These are phyloP conservation scores for Clonostachys solani DNA, from an alignment of 2,329 filamentous ascomycete genomes.

Conservation along the genomic window DNA sequence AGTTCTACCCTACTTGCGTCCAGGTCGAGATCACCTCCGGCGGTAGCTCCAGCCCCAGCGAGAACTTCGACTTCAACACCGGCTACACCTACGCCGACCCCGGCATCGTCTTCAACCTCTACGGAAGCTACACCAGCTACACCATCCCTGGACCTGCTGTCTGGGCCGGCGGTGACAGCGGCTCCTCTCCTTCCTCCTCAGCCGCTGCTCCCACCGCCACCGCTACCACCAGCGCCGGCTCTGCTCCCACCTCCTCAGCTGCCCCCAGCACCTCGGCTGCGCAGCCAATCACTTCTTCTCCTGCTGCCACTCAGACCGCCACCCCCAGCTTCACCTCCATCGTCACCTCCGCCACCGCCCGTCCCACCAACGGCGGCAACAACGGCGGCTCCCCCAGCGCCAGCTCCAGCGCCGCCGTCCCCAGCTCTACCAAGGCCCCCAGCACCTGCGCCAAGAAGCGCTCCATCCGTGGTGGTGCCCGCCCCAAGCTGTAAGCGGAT, in stretches of 20 bases:
- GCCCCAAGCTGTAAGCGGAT: too few species aligned
- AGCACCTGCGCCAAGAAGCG: too few species aligned
- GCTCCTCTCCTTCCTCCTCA: neutral
- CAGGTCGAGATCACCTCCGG: conserved; percentile 37
- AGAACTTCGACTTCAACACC: conserved; percentile 22
- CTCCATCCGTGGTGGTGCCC: too few species aligned
- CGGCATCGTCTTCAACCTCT: conserved; percentile 19
- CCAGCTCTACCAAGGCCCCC: too few species aligned
- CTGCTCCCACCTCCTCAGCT: neutral
- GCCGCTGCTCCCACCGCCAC: neutral
- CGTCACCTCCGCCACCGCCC: neutral
- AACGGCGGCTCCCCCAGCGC: too few species aligned
- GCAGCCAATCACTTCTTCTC: too few species aligned
- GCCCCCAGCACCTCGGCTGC: too few species aligned
- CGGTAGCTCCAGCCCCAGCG: conserved; percentile 18
- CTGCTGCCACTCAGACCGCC: neutral
- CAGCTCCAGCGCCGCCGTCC: too few species aligned
- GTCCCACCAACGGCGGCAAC: neutral
- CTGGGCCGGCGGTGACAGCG: conserved; percentile 11
- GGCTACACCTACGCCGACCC: conserved; percentile 13
- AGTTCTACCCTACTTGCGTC: conserved; percentile 45
- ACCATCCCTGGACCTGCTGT: conserved; percentile 26
- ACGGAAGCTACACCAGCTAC: conserved; percentile 11
- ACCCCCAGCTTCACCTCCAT: neutral
- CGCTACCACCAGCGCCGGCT: neutral